Evolutionary conservation across 345 rosid species (phyloP), one percentile per base, ranked within the genome.

Genomic region (Populus euphratica): DNA sequence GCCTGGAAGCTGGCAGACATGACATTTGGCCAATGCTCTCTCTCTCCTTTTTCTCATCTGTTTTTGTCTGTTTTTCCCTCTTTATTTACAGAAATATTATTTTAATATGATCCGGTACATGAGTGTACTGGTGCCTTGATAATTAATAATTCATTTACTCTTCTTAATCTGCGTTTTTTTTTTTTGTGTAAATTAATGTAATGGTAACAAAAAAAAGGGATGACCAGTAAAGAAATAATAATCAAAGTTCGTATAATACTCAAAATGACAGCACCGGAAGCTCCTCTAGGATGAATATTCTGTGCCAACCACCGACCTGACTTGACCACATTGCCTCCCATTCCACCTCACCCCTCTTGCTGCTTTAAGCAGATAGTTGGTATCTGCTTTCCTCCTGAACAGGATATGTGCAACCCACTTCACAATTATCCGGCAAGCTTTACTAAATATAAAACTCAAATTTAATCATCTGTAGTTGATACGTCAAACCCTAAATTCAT

Each of bases 1-100:
- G 86, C 68, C 81, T 76, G 84, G 21, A 76, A 4, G 56, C 35
- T 13, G 70, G 78, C 81, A 43, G 77, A 75, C 65, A 49, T 73
- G 77, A 76, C 86, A 76, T 82, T 80, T 76, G 49, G 41, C 72
- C 56, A 70, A 39, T 29, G 59, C 68, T 38, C 39, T 29, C 75
- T 31, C 17, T 67, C 18, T 25, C 25, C 44, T 17, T 8, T 11
- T 65, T 65, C 72, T 29, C 75, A 4, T 29, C 13, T 65, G 9
- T 29, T 11, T 56, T 13, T 8, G 12, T 68, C 36, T 36, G 54
- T 36, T 20, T 16, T 21, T 9, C 17, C 12, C n/a, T 16, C 3
- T 66, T 9, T n/a, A 13, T 17, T 39, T 25, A 3, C 73, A 62
- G 23, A 62, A 10, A 62, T 62, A 18, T 25, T 27, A 41, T 41